Evolutionary conservation across 192 early-diverging fungal species (phyloP).

Genomic region (Coemansia sp.): DNA sequence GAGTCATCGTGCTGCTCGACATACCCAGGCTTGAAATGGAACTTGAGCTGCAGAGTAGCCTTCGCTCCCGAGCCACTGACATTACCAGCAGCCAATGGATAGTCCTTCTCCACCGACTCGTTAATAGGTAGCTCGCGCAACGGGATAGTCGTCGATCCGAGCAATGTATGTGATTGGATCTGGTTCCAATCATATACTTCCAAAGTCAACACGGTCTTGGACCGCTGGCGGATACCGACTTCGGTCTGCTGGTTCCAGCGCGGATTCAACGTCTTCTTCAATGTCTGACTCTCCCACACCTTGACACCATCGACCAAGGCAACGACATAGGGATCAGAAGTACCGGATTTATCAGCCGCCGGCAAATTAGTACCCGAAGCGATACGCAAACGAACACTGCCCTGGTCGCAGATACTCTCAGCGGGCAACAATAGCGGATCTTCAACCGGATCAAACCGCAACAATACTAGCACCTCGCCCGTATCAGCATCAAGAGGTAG

Average conservation of each 20-base stretch:
- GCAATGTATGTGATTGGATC: constrained; percentile 64
- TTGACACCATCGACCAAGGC: constrained; percentile 68
- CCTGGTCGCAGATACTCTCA: constrained; percentile 65
- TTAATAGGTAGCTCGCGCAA: constrained; percentile 62
- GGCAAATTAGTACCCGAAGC: constrained; percentile 64
- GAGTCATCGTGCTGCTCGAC: constrained; percentile 61
- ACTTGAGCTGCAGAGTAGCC: constrained; percentile 59
- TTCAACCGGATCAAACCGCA: constrained; percentile 57
- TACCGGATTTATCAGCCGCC: constrained; percentile 73
- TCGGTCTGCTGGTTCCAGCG: constrained; percentile 70
- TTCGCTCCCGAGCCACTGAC: neutral
- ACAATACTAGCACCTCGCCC: constrained; percentile 55
- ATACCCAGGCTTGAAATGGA: constrained; percentile 67
- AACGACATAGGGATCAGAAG: constrained; percentile 75
- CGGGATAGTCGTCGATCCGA: constrained; percentile 62
- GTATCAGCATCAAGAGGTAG: constrained; percentile 57
- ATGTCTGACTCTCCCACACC: constrained; percentile 68
- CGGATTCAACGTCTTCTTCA: constrained; percentile 79
- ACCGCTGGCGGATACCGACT: constrained; percentile 63
- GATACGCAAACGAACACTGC: constrained; percentile 66
- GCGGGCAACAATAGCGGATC: constrained; percentile 41
- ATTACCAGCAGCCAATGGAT: constrained; percentile 39
- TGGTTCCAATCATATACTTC: constrained; percentile 84
- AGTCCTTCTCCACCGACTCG: constrained; percentile 53
- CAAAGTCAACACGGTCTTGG: constrained; percentile 61